These are phyloP conservation scores for Epichloe hybrida DNA, from an alignment of 2,329 filamentous ascomycete genomes.

Conservation along the genomic window DNA sequence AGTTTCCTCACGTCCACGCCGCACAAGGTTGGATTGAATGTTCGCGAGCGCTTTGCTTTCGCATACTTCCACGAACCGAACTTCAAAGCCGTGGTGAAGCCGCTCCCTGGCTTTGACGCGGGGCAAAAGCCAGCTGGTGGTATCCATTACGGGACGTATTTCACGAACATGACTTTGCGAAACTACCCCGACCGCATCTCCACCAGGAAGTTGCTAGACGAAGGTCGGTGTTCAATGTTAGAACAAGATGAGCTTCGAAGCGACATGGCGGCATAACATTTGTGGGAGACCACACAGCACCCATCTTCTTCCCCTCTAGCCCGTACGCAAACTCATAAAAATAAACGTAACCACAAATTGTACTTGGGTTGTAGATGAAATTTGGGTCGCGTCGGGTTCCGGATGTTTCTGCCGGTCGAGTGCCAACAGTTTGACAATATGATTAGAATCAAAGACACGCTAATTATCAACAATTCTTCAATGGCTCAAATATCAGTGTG, in stretches of 20 bases:
- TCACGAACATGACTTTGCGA: constrained; percentile 36
- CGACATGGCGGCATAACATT: constrained; percentile 5
- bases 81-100: constrained; percentile 30
- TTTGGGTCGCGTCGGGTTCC: too few relatives aligned
- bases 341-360: too few relatives aligned
- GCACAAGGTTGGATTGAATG: constrained; percentile 38
- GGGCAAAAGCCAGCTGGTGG: constrained; percentile 20
- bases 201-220: constrained; percentile 21
- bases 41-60: constrained; percentile 31
- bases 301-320: not conserved
- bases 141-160: constrained; percentile 38
- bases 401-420: not conserved
- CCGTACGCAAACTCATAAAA: too few relatives aligned
- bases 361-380: too few relatives aligned
- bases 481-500: not conserved
- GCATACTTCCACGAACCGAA: constrained; percentile 39
- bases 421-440: not conserved
- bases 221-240: constrained; percentile 15
- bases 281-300: not conserved
- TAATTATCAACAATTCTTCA: not conserved
- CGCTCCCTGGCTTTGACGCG: constrained; percentile 24
- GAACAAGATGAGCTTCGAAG: constrained; percentile 12
- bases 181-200: constrained; percentile 35
- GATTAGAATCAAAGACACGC: too few relatives aligned
- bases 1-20: constrained; percentile 31